phyloP scores from a whole-genome alignment of 441 rosid species.

The Gossypium schwendimanii region DNA sequence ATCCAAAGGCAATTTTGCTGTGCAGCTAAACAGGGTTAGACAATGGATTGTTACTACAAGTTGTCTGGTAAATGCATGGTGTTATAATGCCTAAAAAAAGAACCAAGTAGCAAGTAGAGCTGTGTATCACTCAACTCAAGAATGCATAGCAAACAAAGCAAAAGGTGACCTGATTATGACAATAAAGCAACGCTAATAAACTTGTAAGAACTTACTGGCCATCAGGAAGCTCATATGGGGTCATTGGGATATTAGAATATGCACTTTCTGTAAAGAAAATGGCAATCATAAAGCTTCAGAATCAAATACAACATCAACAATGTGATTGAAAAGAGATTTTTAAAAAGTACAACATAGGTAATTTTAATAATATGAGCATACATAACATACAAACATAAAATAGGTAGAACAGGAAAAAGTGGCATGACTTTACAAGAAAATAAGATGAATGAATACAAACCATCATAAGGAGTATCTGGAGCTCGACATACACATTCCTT shows the following conservation, averaged over 20 bases:
- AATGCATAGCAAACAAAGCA: not conserved
- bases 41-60: not conserved
- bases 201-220: conserved; percentile 77
- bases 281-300: not conserved
- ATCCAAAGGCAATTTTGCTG: conserved; percentile 10
- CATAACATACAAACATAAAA: not conserved
- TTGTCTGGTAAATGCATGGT: not conserved
- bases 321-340: not conserved
- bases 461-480: conserved; percentile 98
- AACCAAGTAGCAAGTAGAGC: not conserved
- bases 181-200: not conserved
- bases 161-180: not conserved
- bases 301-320: not conserved
- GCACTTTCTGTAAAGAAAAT: conserved; percentile 55
- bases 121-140: not conserved
- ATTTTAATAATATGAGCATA: not conserved
- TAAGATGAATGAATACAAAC: conserved; percentile 31
- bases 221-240: conserved; percentile 98
- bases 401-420: not conserved
- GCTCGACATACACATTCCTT: conserved; percentile 96
- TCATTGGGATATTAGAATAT: conserved; percentile 95
- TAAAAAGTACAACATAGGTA: not conserved
- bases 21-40: conserved; percentile 5
- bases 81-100: not conserved
- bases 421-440: not conserved